Evolutionary conservation across 345 rosid species (phyloP).

Genomic region (Cardamine chenopodiifolia): DNA sequence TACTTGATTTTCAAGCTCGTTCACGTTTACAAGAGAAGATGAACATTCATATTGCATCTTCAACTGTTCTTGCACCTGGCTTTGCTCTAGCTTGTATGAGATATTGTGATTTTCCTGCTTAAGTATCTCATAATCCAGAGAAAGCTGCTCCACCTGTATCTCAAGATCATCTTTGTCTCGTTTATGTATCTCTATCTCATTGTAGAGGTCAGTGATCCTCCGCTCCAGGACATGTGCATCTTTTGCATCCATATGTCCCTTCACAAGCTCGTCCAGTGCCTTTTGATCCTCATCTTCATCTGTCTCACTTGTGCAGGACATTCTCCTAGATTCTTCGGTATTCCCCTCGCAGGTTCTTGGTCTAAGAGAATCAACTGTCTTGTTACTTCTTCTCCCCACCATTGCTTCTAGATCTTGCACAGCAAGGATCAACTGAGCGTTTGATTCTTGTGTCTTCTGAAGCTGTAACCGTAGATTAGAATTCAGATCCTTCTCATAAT

Average conservation of each 20-base stretch:
- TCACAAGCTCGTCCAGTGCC: conserved; percentile 44
- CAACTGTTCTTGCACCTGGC: conserved; percentile 52
- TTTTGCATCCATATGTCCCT: conserved; percentile 52
- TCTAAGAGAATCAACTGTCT: conserved; percentile 42
- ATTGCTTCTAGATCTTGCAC: conserved; percentile 78
- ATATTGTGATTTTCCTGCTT: conserved; percentile 70
- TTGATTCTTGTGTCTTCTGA: conserved; percentile 78
- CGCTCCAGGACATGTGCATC: conserved; percentile 59
- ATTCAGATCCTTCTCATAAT: conserved; percentile 70
- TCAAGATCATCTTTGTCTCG: conserved; percentile 71
- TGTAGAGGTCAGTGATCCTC: conserved; percentile 57
- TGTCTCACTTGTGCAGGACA: conserved; percentile 38
- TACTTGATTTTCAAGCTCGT: conserved; percentile 58
- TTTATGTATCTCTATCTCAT: conserved; percentile 63
- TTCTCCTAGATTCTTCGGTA: conserved; percentile 37
- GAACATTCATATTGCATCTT: conserved; percentile 52
- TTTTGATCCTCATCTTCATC: conserved; percentile 48
- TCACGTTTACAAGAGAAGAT: conserved; percentile 47
- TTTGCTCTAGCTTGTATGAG: conserved; percentile 60
- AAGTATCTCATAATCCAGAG: conserved; percentile 62
- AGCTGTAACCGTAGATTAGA: conserved; percentile 68
- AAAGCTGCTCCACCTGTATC: conserved; percentile 73
- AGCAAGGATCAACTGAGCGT: conserved; percentile 76
- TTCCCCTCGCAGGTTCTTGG: conserved; percentile 33
- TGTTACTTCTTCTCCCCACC: conserved; percentile 59